Evolutionary conservation across 129 eudicot species (phyloP).

Genomic region (Lonicera japonica): DNA sequence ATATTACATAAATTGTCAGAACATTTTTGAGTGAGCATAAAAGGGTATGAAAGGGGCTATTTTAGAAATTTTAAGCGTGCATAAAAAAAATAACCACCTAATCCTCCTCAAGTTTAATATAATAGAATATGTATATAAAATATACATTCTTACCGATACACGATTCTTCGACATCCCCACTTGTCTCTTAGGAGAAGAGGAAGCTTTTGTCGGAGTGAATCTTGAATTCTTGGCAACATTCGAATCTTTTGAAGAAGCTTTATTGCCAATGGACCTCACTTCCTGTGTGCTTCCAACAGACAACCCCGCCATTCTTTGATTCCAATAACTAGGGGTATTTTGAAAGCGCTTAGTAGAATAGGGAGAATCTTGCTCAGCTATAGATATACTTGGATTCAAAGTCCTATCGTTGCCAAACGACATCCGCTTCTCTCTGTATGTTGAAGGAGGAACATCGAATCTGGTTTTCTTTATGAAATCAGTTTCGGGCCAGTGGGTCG

Average conservation of each 20-base stretch:
- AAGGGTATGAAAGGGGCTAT: too few species aligned
- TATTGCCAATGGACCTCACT: slow-evolving; percentile 31
- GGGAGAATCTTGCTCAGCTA: slow-evolving; percentile 53
- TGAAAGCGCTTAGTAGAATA: slow-evolving; percentile 32
- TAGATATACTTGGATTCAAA: slow-evolving; percentile 81
- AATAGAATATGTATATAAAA: too few species aligned
- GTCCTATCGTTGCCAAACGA: slow-evolving; percentile 74
- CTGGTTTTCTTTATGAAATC: slow-evolving; percentile 59
- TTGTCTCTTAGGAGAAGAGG: slow-evolving; percentile 38
- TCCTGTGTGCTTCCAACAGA: slow-evolving; percentile 47
- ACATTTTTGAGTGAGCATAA: too few species aligned
- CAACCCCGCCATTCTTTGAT: slow-evolving; percentile 33
- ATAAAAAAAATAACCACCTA: too few species aligned
- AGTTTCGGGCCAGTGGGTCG: slow-evolving; percentile 44
- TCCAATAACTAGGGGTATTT: slow-evolving; percentile 34
- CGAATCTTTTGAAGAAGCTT: slow-evolving; percentile 36
- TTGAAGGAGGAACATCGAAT: slow-evolving; percentile 39
- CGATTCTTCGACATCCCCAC: slow-evolving; percentile 45
- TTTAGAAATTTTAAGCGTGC: too few species aligned
- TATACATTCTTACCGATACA: slow-evolving; percentile 45
- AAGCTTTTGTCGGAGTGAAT: slow-evolving; percentile 37
- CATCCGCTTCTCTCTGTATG: slow-evolving; percentile 40
- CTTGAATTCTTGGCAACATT: slow-evolving; percentile 36
- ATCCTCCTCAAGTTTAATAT: neutral
- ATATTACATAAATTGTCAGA: too few species aligned